Conservation (phyloP, 148 eudicot genomes). For the Rhododendron vialii region DNA sequence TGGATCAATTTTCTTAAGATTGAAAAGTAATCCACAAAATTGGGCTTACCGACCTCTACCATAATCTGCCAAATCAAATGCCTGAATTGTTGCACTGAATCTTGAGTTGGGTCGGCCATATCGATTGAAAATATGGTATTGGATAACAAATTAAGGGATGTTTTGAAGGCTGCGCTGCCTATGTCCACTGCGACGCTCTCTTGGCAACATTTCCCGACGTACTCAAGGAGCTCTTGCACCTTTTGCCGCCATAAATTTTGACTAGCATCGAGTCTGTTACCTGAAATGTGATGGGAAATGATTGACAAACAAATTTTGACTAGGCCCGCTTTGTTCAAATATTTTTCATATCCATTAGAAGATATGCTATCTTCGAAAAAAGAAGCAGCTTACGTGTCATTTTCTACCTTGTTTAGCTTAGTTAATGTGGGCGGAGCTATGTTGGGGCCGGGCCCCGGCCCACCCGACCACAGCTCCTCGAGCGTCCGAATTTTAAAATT, state of each 20-base stretch:
- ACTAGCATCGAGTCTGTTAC: not conserved
- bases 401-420: too few species aligned
- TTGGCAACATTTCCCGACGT: not conserved
- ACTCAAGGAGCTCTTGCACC: not conserved
- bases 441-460: too few species aligned
- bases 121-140: not conserved
- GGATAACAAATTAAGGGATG: not conserved
- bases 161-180: not conserved
- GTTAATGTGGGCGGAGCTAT: too few species aligned
- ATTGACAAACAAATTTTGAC: not conserved
- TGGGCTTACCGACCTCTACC: constrained; percentile 13
- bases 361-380: too few species aligned
- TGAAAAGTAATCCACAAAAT: constrained; percentile 14
- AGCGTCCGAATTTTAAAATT: too few species aligned
- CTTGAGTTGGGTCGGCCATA: constrained; percentile 5
- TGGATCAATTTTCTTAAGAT: not conserved
- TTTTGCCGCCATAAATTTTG: not conserved
- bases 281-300: not conserved
- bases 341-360: too few species aligned
- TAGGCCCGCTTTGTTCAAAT: too few species aligned
- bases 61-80: not conserved
- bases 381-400: too few species aligned
- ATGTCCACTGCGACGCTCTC: constrained; percentile 1
- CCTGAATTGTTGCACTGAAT: not conserved
- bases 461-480: too few species aligned